Percentiles rank a stretch among this genome's conserved stretches.
phyloP scores from a whole-genome alignment of 1,284 basidiomycete species.

The Marasmius oreades region DNA sequence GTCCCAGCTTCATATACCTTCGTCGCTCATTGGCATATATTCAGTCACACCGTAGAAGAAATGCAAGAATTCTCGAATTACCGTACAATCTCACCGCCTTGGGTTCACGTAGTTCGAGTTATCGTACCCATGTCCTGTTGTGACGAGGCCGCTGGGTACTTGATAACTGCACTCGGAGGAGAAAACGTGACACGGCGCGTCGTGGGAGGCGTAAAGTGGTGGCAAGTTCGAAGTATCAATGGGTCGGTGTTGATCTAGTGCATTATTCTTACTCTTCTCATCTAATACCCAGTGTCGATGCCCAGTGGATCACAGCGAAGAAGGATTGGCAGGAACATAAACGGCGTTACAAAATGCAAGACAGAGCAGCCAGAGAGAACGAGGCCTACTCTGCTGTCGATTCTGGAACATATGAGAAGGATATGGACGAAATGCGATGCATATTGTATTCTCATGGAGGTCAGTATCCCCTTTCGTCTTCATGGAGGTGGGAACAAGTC shows the following conservation, averaged over 20 bases:
- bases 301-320: slow-evolving; percentile 85
- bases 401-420: slow-evolving; percentile 47
- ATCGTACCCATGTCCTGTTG: slow-evolving; percentile 75
- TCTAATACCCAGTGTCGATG: slow-evolving; percentile 59
- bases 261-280: neutral
- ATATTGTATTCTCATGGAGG: slow-evolving; percentile 85
- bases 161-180: slow-evolving; percentile 85
- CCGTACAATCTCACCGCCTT: slow-evolving; percentile 84
- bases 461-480: slow-evolving; percentile 22
- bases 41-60: slow-evolving; percentile 79
- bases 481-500: neutral
- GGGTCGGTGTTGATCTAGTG: slow-evolving; percentile 46
- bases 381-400: slow-evolving; percentile 24
- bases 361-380: slow-evolving; percentile 29
- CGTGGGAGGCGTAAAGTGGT: slow-evolving; percentile 93
- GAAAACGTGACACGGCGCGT: slow-evolving; percentile 69
- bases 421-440: slow-evolving; percentile 85
- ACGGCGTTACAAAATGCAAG: slow-evolving; percentile 46
- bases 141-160: slow-evolving; percentile 71
- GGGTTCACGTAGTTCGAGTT: slow-evolving; percentile 78
- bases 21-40: neutral
- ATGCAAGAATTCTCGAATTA: slow-evolving; percentile 84
- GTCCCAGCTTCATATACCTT: slow-evolving; percentile 2
- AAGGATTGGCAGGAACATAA: slow-evolving; percentile 69
- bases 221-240: slow-evolving; percentile 83